phyloP scores from a whole-genome alignment of 1,139 yeast species.

The Hemisphaericaspora lyxosophila region DNA sequence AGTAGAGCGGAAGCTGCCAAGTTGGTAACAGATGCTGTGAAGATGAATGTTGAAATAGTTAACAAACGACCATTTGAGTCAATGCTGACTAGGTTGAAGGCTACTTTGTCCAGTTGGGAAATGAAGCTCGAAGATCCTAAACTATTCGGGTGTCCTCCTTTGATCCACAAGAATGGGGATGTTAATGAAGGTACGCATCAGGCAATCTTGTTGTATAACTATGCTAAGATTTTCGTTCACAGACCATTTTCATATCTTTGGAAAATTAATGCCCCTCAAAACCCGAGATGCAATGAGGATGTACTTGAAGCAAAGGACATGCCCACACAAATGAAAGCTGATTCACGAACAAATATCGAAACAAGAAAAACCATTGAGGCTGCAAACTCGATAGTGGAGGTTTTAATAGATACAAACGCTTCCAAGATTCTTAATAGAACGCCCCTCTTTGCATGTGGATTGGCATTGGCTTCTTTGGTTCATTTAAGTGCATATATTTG shows the following conservation, averaged over 20 bases:
- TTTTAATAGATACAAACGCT: slow-evolving; percentile 46
- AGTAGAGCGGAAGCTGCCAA: slow-evolving; percentile 48
- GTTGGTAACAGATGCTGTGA: slow-evolving; percentile 48
- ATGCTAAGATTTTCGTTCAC: slow-evolving; percentile 52
- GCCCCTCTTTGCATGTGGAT: slow-evolving; percentile 50
- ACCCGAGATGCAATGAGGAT: slow-evolving; percentile 31
- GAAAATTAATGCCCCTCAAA: slow-evolving; percentile 46
- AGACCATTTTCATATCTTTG: slow-evolving; percentile 51
- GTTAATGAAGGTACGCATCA: slow-evolving; percentile 55
- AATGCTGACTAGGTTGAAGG: slow-evolving; percentile 34
- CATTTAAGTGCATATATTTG: slow-evolving; percentile 52
- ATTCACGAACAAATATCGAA: slow-evolving; percentile 45
- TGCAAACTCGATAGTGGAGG: slow-evolving; percentile 46
- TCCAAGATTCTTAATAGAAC: slow-evolving; percentile 41
- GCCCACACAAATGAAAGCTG: slow-evolving; percentile 17
- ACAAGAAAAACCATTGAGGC: slow-evolving; percentile 53
- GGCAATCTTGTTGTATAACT: slow-evolving; percentile 42
- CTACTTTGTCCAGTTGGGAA: slow-evolving; percentile 50
- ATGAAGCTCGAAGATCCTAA: slow-evolving; percentile 44
- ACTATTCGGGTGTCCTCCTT: slow-evolving; percentile 38
- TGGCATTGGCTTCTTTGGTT: slow-evolving; percentile 50
- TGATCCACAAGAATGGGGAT: slow-evolving; percentile 38
- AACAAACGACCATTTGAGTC: slow-evolving; percentile 34
- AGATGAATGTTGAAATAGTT: slow-evolving; percentile 43
- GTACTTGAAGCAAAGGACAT: slow-evolving; percentile 13